Evolutionary conservation across 768 basidiomycete genomes (phyloP).

Genomic region (Fibroporia radiculosa): DNA sequence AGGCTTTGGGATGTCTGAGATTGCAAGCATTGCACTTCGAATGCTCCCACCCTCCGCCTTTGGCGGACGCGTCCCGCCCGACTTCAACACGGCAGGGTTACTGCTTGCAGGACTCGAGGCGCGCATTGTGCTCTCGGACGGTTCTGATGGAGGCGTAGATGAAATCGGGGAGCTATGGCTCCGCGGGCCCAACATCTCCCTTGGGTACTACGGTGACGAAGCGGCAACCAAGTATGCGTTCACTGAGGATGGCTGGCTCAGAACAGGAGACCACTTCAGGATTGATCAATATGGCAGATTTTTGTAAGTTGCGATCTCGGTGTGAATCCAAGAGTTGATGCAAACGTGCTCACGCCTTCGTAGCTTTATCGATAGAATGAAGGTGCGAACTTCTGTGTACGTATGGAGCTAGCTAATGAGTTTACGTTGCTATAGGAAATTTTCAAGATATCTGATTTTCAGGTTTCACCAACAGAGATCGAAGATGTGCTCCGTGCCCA

Average conservation of each 20-base stretch:
- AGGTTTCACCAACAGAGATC: constrained; percentile 80
- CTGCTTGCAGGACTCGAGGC: constrained; percentile 59
- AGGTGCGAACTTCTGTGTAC: constrained; percentile 18
- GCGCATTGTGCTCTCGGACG: constrained; percentile 54
- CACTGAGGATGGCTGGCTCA: constrained; percentile 55
- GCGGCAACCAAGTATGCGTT: constrained; percentile 63
- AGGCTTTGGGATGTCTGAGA: constrained; percentile 51
- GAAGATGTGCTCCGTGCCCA: constrained; percentile 60
- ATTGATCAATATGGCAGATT: constrained; percentile 54
- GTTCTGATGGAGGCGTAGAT: constrained; percentile 40
- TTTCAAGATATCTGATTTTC: constrained; percentile 69
- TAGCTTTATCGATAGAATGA: constrained; percentile 68
- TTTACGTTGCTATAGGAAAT: no score
- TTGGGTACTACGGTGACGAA: constrained; percentile 70
- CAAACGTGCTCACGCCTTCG: no score
- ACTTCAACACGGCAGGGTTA: constrained; percentile 34
- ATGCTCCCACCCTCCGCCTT: neutral
- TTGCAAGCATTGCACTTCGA: constrained; percentile 7
- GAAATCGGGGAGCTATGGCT: constrained; percentile 66
- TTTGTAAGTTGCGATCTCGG: constrained; percentile 39
- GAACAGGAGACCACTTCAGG: constrained; percentile 64
- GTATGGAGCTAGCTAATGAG: neutral
- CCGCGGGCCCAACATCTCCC: constrained; percentile 42
- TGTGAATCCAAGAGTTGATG: neutral
- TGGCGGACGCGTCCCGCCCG: neutral